These are phyloP conservation scores for Pseudognaphalium luteoalbum DNA, from an alignment of 129 eudicot genomes.

Conservation along the genomic window DNA sequence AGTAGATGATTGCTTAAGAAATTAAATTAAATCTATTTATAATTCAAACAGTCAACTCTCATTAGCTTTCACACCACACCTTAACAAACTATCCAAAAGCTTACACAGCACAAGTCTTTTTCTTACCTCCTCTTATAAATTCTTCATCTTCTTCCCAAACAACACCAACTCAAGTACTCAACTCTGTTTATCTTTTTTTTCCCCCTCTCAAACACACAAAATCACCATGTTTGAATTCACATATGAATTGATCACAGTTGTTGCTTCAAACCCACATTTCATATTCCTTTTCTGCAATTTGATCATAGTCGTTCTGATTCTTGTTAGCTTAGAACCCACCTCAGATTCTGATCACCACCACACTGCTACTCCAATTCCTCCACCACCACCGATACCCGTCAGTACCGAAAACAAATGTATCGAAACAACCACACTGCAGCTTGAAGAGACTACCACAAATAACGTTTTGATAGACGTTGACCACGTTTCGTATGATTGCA, in stretches of 20 bases:
- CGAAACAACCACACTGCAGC: background rate
- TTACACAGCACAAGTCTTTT: constrained; percentile 36
- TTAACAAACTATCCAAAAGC: constrained; percentile 36
- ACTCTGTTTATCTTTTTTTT: constrained; percentile 17
- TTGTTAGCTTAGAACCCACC: constrained; percentile 42
- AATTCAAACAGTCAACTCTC: constrained; percentile 19
- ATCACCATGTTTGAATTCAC: constrained; percentile 43
- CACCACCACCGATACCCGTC: background rate
- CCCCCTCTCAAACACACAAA: constrained; percentile 11
- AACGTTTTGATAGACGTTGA: constrained; percentile 27
- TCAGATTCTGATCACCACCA: constrained; percentile 21
- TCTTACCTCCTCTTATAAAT: constrained; percentile 30
- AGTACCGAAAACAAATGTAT: background rate
- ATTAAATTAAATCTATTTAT: background rate
- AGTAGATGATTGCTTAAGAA: constrained; percentile 9
- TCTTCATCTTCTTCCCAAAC: constrained; percentile 20
- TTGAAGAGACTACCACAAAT: constrained; percentile 14
- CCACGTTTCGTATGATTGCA: constrained; percentile 19
- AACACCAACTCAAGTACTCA: background rate
- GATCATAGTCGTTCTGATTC: constrained; percentile 52
- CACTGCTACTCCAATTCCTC: constrained; percentile 13
- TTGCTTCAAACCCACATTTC: constrained; percentile 47
- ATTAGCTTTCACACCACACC: constrained; percentile 59
- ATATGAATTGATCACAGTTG: constrained; percentile 51
- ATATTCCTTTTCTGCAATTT: constrained; percentile 66